phyloP scores from a whole-genome alignment of 2,329 filamentous ascomycete genomes.

The Fusarium veterinarium region DNA sequence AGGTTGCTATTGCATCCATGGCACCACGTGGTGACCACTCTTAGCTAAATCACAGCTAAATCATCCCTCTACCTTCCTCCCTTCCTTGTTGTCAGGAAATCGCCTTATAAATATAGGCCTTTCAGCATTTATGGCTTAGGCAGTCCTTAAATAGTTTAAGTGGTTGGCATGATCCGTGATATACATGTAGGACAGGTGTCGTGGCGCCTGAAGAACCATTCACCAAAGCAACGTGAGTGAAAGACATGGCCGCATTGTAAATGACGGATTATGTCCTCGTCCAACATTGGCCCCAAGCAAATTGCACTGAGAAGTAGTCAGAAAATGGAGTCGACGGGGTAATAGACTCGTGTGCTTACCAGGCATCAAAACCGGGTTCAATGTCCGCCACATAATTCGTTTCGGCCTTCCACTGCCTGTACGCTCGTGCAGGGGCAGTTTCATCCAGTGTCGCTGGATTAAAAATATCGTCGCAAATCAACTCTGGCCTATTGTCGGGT shows the following conservation, averaged over 20 bases:
- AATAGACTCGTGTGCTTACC: not conserved
- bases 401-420: not conserved
- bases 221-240: not conserved
- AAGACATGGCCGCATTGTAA: not conserved
- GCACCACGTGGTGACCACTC: constrained; percentile 17
- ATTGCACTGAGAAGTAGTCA: not conserved
- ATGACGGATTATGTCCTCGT: not conserved
- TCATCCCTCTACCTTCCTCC: too few relatives aligned
- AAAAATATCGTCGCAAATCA: too few relatives aligned
- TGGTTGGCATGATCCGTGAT: not conserved
- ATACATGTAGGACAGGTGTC: not conserved
- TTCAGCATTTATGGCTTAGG: not conserved
- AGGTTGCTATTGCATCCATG: not conserved
- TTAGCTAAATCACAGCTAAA: constrained; percentile 9
- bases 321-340: not conserved
- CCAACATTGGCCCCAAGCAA: not conserved
- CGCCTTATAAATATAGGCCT: too few relatives aligned
- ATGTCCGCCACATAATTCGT: not conserved
- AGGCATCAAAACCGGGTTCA: not conserved
- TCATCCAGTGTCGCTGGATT: not conserved
- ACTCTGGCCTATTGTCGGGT: not conserved
- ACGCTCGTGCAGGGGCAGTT: not conserved
- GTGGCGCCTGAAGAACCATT: not conserved
- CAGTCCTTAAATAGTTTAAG: not conserved
- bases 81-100: too few relatives aligned